Base-by-base conservation (phyloP, 306 rosid genomes). In the Fagus sylvatica region DNA sequence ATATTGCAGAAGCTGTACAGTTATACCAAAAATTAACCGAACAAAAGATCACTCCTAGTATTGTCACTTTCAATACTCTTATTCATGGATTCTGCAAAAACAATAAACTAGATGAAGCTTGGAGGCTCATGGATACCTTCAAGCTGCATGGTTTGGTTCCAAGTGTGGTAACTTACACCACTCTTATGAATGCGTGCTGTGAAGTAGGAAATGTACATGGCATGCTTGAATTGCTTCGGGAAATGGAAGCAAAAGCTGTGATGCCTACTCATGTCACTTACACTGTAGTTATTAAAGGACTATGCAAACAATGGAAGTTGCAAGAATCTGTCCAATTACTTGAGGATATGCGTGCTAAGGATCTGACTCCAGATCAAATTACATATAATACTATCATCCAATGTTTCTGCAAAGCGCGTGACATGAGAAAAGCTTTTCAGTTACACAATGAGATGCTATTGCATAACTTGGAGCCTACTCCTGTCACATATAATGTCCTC, bases 31-130 rank as follows among this genome's bases (percentile, higher is more conserved):
- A 57, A 75, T 68, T 78, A 70, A 74, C 74, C 28, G 28, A 22
- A 22, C 28, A 80, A 37, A 87, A 85, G 59, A 56, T 75, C 46
- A 36, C 73, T 78, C 89, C 89, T 1, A 88, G 77, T 78, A 32
- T 83, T 69, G 85, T 88, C 72, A 85, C 91, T 72, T 80, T 82
- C 73, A 88, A 88, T 77, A 85, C 82, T 19, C 84, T 88, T 62
- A 74, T 80, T 19, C 34, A 82, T 75, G 91, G 91, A 62, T 78
- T 83, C 71, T 88, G 91, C 74, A 85, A 78, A 55, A 78, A 2
- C 48, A 86, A 85, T 65, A 83, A 77, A 72, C 81, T 85, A 41
- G 76, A 37, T 6, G 83, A 82, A 80, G 91, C 89, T 71, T 69
- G 39, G 37, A 66, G 42, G 59, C 74, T 88, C 68, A 73, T 88